Conservation (phyloP, 257 asterid species). For the Euphrasia confusa region DNA sequence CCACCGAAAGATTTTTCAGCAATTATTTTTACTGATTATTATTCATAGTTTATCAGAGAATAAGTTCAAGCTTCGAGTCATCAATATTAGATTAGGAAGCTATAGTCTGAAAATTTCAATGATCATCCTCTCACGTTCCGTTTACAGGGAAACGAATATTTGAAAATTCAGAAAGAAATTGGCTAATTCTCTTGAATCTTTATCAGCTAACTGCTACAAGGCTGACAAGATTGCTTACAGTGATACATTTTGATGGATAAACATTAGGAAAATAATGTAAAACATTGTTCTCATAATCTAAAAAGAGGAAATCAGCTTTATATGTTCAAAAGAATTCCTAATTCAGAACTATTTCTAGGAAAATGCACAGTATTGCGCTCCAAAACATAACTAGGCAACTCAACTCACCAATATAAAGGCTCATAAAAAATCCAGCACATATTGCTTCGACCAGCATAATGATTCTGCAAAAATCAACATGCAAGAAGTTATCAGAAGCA, state of each 20-base stretch:
- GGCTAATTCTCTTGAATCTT: background rate
- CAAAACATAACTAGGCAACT: conserved; percentile 21
- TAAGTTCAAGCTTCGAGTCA: conserved; percentile 18
- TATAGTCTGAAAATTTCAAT: conserved; percentile 9
- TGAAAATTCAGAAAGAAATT: conserved; percentile 11
- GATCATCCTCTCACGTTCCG: background rate
- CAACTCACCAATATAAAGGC: conserved; percentile 77
- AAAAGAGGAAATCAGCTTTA: conserved; percentile 20
- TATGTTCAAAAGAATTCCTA: conserved; percentile 2
- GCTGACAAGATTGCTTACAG: conserved; percentile 16
- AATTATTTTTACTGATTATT: conserved; percentile 7
- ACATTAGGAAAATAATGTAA: conserved; percentile 14
- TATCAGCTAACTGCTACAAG: conserved; percentile 4
- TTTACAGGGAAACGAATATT: conserved; percentile 6
- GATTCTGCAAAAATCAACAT: conserved; percentile 59
- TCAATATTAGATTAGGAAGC: conserved; percentile 18
- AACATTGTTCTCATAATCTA: conserved; percentile 3
- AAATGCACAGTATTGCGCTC: conserved; percentile 18
- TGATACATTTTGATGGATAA: conserved; percentile 10
- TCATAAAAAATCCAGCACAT: conserved; percentile 82
- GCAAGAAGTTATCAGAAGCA: conserved; percentile 33
- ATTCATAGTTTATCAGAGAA: conserved; percentile 17
- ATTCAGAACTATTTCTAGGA: conserved; percentile 19
- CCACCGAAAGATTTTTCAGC: conserved; percentile 26
- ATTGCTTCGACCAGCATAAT: conserved; percentile 79